Conservation (phyloP, 2,329 filamentous ascomycete species). For the Tolypocladium inflatum region DNA sequence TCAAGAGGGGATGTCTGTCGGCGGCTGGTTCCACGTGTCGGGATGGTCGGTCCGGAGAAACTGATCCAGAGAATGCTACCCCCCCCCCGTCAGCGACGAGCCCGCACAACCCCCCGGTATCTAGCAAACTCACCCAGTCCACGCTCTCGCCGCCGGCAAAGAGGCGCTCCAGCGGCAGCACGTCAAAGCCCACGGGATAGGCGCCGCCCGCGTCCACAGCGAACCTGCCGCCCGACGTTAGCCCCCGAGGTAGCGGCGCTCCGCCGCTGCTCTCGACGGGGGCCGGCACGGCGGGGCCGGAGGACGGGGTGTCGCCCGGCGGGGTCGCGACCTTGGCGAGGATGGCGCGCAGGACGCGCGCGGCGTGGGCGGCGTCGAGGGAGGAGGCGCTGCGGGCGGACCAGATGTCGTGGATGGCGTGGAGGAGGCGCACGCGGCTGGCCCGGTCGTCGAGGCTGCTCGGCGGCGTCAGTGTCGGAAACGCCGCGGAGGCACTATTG, state of each 20-base stretch:
- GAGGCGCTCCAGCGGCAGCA: constrained; percentile 26
- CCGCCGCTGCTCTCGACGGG: background rate
- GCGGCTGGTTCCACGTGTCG: background rate
- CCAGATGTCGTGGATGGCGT: constrained; percentile 33
- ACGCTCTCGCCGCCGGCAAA: constrained; percentile 21
- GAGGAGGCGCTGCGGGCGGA: constrained; percentile 25
- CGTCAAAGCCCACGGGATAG: constrained; percentile 18
- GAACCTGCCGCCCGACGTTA: background rate
- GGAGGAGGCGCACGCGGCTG: constrained; percentile 25
- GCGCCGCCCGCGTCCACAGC: background rate
- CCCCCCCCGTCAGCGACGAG: background rate
- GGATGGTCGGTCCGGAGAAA: background rate
- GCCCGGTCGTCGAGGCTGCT: constrained; percentile 20
- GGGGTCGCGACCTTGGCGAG: constrained; percentile 24
- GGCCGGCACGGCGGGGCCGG: background rate
- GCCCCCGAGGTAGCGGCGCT: background rate
- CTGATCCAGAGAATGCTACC: background rate
- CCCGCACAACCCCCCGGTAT: too few relatives aligned
- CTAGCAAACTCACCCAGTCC: constrained; percentile 27
- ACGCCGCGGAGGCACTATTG: too few relatives aligned
- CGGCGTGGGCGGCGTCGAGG: constrained; percentile 32
- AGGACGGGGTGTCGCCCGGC: background rate
- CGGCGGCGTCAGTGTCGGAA: background rate
- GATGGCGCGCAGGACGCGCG: constrained; percentile 31
- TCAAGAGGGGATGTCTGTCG: background rate